These are phyloP conservation scores for Vitis rotundifolia DNA, from an alignment of 164 flowering plant species.

Conservation along the genomic window DNA sequence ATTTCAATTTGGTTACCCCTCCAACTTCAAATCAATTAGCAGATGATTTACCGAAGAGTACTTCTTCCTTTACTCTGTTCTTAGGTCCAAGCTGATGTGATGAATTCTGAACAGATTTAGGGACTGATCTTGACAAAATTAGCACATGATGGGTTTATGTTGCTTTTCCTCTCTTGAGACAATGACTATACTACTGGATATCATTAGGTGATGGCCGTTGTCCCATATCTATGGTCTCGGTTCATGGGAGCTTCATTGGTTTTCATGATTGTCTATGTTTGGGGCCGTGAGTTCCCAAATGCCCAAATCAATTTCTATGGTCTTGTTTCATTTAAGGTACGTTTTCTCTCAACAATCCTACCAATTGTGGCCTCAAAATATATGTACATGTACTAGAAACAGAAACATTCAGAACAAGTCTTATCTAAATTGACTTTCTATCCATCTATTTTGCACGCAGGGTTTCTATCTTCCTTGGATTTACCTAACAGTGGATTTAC, in stretches of 20 bases:
- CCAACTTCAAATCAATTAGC: too few species aligned
- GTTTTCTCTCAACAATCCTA: not conserved
- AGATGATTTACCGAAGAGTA: too few species aligned
- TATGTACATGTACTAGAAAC: not conserved
- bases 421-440: not conserved
- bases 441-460: conserved; percentile 18
- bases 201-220: conserved; percentile 37
- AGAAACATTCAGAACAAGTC: not conserved
- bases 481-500: conserved; percentile 43
- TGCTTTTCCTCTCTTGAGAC: not conserved
- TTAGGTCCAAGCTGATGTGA: too few species aligned
- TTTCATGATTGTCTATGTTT: conserved; percentile 59
- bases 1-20: too few species aligned
- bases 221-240: conserved; percentile 40
- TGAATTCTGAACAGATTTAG: too few species aligned
- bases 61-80: too few species aligned
- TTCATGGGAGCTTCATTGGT: conserved; percentile 53
- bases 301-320: conserved; percentile 49
- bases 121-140: too few species aligned
- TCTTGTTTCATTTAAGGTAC: conserved; percentile 52
- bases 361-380: not conserved
- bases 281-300: conserved; percentile 64
- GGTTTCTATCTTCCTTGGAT: conserved; percentile 66
- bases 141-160: too few species aligned
- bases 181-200: not conserved